Base-by-base conservation (phyloP, 2,329 filamentous ascomycete species). In the Purpureocillium lavendulum region DNA sequence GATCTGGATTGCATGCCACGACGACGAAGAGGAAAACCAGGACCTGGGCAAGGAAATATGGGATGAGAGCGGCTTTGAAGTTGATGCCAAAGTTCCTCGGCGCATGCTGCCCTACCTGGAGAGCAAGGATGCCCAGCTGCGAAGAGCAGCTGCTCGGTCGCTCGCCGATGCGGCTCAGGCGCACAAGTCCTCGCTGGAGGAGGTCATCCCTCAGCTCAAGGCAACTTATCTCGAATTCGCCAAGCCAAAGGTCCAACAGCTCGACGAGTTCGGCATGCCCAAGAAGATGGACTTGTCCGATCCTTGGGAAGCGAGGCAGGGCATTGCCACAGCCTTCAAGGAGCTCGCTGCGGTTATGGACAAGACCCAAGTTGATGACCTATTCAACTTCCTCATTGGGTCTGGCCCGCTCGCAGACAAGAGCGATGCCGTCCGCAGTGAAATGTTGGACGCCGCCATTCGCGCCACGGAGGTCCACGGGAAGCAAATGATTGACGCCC, bases 261-360 rank as follows among this genome's bases (percentile, higher is more conserved):
- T 90, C 30, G 90, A 98, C 56, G 84, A 90, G 47, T 97, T 87
- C 56, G 92, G 94, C 39, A 95, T 98, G 85, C 85, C 87, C 3
- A 83, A 80, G 54, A 97, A 94, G 64, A 80, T 83, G 56, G 87
- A 97, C 49, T 69, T 88, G 10, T 76, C 84, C 5, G 92, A 98
- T 61, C 84, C 83, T 2, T 98, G 90, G 90, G 88, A 96, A 59
- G 77, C 79, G 11, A 77, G 94, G 49, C 89, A 94, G 54, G 92
- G 92, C 40, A 82, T 96, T 51, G 90, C 87, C 8, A 73, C 88
- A 16, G 82, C 88, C 3, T 94, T 95, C 65, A 87, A 81, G 59
- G 84, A 92, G 51, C 74, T 98, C 48, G 80, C 86, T 2, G 65
- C 74, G 7, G 66, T 79, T 9, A 82, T 97, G 52, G 74, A 79